Percentiles rank a stretch among this genome's conserved stretches.
Evolutionary conservation across 2,329 filamentous ascomycete genomes (phyloP).

Genomic region (Venturia aucupariae): DNA sequence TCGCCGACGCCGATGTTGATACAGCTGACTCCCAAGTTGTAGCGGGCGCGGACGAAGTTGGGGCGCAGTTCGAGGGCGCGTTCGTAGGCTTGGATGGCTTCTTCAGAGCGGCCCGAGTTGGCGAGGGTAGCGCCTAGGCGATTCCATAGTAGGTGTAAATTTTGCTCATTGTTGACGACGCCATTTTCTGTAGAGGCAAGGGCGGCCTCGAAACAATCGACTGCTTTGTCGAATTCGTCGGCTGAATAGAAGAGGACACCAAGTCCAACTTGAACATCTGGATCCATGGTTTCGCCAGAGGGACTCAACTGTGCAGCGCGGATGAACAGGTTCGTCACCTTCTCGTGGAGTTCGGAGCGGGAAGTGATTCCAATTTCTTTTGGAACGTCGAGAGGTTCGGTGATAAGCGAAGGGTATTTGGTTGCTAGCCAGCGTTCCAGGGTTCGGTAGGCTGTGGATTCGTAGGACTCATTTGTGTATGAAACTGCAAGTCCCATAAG

Average conservation of each 20-base stretch:
- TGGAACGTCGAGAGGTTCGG: slow-evolving; percentile 60
- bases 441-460: slow-evolving; percentile 91
- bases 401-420: slow-evolving; percentile 80
- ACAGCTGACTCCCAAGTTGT: slow-evolving; percentile 92
- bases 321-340: slow-evolving; percentile 86
- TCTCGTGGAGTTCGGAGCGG: slow-evolving; percentile 77
- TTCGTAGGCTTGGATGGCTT: slow-evolving; percentile 94
- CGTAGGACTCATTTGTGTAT: slow-evolving; percentile 98
- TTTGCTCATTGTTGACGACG: slow-evolving; percentile 70
- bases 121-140: slow-evolving; percentile 89
- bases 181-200: slow-evolving; percentile 79
- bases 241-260: slow-evolving; percentile 96
- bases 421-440: slow-evolving; percentile 94
- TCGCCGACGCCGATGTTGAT: slow-evolving; percentile 96
- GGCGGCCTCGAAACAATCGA: slow-evolving; percentile 94
- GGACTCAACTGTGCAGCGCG: slow-evolving; percentile 85
- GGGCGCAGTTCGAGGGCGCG: slow-evolving; percentile 81
- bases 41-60: slow-evolving; percentile 93
- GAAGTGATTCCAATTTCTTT: slow-evolving; percentile 93
- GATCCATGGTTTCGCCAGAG: slow-evolving; percentile 91
- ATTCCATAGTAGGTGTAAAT: slow-evolving; percentile 95
- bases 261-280: slow-evolving; percentile 92
- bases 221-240: slow-evolving; percentile 96
- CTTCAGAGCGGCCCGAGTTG: slow-evolving; percentile 86
- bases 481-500: slow-evolving; percentile 94